A percentile compares a stretch with the other conserved stretches of the same genome.
Conservation (phyloP, 2,329 filamentous ascomycete genomes). For the Nigrospora osmanthi region DNA sequence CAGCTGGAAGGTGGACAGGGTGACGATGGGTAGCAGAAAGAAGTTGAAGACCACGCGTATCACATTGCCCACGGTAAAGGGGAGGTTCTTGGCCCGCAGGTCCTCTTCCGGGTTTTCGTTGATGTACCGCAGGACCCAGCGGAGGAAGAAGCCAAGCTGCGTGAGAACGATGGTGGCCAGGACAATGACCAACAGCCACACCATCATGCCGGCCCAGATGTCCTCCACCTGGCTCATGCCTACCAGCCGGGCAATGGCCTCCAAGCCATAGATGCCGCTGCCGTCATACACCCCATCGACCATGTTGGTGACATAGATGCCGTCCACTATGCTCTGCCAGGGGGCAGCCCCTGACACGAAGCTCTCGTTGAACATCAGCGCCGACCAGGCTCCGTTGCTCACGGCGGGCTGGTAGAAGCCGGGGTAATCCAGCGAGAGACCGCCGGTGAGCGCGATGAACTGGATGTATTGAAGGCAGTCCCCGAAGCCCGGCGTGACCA, state of each 20-base stretch:
- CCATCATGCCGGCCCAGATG: constrained; percentile 89
- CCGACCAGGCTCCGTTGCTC: constrained; percentile 82
- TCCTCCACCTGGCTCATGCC: constrained; percentile 72
- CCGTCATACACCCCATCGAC: constrained; percentile 67
- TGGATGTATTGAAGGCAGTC: constrained; percentile 97
- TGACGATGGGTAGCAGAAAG: constrained; percentile 79
- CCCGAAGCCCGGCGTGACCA: constrained; percentile 93
- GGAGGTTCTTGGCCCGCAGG: constrained; percentile 81
- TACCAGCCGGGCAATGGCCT: constrained; percentile 70
- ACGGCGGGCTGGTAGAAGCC: constrained; percentile 90
- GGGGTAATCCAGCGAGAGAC: constrained; percentile 79
- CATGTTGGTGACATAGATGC: constrained; percentile 75
- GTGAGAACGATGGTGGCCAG: constrained; percentile 58
- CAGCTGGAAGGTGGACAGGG: constrained; percentile 85
- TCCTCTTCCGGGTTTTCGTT: constrained; percentile 75
- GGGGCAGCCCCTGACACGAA: constrained; percentile 65
- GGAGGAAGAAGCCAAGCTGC: constrained; percentile 67
- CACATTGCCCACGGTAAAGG: constrained; percentile 73
- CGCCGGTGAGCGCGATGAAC: constrained; percentile 82
- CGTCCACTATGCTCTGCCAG: constrained; percentile 65
- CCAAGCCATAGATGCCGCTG: constrained; percentile 68
- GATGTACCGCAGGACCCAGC: constrained; percentile 68
- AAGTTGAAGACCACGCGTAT: constrained; percentile 88
- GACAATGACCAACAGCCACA: constrained; percentile 80
- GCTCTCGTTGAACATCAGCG: constrained; percentile 87